These are phyloP conservation scores for Monosporozyma aquatica DNA, from an alignment of 805 yeast species.

Conservation along the genomic window DNA sequence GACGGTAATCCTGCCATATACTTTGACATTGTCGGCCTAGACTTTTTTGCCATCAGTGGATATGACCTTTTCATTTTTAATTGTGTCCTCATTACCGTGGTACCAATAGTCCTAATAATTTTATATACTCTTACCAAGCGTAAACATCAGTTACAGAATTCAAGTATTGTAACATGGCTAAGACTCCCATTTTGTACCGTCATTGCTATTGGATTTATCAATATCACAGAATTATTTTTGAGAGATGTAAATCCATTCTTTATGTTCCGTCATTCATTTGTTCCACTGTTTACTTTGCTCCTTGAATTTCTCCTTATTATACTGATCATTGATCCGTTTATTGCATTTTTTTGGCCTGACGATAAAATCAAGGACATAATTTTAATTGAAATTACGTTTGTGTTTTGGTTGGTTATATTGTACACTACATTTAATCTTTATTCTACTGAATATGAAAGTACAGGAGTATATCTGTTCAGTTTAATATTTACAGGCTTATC, in stretches of 20 bases:
- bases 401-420: slow-evolving; percentile 50
- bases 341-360: slow-evolving; percentile 33
- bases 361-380: slow-evolving; percentile 49
- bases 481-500: slow-evolving; percentile 32
- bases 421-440: slow-evolving; percentile 42
- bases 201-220: slow-evolving; percentile 35
- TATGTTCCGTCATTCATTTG: slow-evolving; percentile 41
- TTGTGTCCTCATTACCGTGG: slow-evolving; percentile 39
- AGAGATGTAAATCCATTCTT: slow-evolving; percentile 38
- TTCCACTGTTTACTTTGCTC: slow-evolving; percentile 43
- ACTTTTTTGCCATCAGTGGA: slow-evolving; percentile 46
- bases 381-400: slow-evolving; percentile 43
- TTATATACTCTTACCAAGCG: slow-evolving; percentile 41
- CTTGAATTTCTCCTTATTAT: slow-evolving; percentile 44
- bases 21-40: slow-evolving; percentile 54
- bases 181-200: slow-evolving; percentile 53
- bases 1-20: slow-evolving; percentile 44
- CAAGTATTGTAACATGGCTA: slow-evolving; percentile 32
- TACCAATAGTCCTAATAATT: slow-evolving; percentile 46
- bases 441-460: slow-evolving; percentile 35
- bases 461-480: slow-evolving; percentile 45
- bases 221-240: slow-evolving; percentile 34
- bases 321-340: slow-evolving; percentile 42
- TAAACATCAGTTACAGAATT: slow-evolving; percentile 42
- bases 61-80: slow-evolving; percentile 43